Base-by-base conservation (phyloP, 2,329 filamentous ascomycete species). In the Gnomoniopsis smithogilvyi region DNA sequence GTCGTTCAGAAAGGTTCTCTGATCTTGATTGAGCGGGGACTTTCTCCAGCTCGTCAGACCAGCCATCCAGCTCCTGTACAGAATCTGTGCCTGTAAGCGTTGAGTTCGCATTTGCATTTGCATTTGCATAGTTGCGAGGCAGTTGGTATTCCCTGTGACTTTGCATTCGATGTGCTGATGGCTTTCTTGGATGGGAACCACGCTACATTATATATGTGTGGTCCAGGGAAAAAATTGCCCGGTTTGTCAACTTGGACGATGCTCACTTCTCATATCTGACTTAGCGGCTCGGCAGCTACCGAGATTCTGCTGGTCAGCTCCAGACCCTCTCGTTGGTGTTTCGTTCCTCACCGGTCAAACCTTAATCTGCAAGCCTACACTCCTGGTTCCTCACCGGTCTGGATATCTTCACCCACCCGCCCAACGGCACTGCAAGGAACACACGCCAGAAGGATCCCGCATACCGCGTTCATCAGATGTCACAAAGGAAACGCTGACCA, bases 381-480 rank as follows among this genome's bases (percentile, higher is more conserved):
- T 21, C 43, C 43, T 47, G 24, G 41, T 17, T 41, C 57, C 36
- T 62, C 50, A 62, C 56, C 60, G 60, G 60, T 60, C 46, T 62
- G 45, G 45, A 62, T 51, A 56, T 49, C 50, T 50, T 62, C 57
- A 50, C 34, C 47, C 51, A 47, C 55, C 51, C 53, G 45, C 33
- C 24, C 46, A 53, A 21, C 60, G 48, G 53, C 45, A 49, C 57
- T 62, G 60, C 56, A 62, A 62, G 60, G 60, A 33, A 60, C 43
- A 51, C 22, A 19, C 10, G 22, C 54, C 45, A 22, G 48, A 22
- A 34, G 24, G 38, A 54, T 46, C 49, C 38, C 58, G 47, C 56
- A 57, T 61, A 33, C 49, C 49, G 47, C 34, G 53, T 43, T 51
- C 53, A 59, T 62, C 60, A 60, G 59, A 53, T 62, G 56, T 58